Evolutionary conservation across 2,329 filamentous ascomycete genomes (phyloP).

Genomic region (Ceratocystis ficicola): DNA sequence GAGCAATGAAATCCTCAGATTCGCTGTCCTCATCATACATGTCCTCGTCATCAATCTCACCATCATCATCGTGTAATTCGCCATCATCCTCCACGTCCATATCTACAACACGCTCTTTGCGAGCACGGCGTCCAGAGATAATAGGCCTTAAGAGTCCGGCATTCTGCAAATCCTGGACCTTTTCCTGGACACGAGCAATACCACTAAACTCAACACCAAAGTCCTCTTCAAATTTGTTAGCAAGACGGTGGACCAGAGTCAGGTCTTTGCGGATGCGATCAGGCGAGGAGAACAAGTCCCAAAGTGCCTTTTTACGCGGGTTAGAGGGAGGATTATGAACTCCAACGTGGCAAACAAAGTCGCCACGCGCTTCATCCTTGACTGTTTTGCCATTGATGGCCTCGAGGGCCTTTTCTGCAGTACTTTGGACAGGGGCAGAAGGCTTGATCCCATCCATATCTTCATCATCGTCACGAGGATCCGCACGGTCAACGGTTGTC

Average conservation of each 20-base stretch:
- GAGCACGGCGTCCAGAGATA: constrained; percentile 46
- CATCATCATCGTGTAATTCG: constrained; percentile 59
- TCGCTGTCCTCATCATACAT: constrained; percentile 73
- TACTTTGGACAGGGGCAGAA: constrained; percentile 39
- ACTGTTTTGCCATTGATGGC: constrained; percentile 98
- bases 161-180: constrained; percentile 66
- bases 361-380: constrained; percentile 81
- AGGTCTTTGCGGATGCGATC: constrained; percentile 89
- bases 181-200: constrained; percentile 68
- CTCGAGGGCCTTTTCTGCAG: constrained; percentile 76
- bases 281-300: constrained; percentile 90
- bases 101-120: constrained; percentile 38
- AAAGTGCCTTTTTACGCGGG: constrained; percentile 85
- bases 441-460: constrained; percentile 40
- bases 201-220: constrained; percentile 68
- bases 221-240: constrained; percentile 74
- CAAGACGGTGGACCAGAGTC: constrained; percentile 66
- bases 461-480: constrained; percentile 51
- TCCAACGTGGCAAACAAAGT: constrained; percentile 95
- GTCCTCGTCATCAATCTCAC: constrained; percentile 62
- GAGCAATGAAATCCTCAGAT: constrained; percentile 74
- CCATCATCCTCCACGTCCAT: constrained; percentile 43
- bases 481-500: constrained; percentile 55
- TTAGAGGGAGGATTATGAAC: constrained; percentile 81
- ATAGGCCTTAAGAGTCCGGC: constrained; percentile 64